These are phyloP conservation scores for Agrocybe praecox DNA, from an alignment of 768 basidiomycete genomes.

Conservation along the genomic window DNA sequence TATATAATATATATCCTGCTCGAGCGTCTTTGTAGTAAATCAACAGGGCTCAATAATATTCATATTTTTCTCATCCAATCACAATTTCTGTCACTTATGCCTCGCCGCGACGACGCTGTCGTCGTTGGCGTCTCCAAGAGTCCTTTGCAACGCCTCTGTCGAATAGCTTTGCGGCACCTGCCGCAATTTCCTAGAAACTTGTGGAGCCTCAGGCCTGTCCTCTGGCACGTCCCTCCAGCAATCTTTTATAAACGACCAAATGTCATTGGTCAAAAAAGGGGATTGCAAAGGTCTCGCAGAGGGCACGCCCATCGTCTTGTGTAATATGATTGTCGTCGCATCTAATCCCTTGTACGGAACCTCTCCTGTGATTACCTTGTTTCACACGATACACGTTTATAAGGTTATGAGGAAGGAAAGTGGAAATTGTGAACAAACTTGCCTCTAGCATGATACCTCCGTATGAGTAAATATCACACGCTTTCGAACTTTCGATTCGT, in stretches of 20 bases:
- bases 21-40: too few relatives aligned
- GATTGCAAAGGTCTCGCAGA: neutral
- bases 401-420: neutral
- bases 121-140: too few relatives aligned
- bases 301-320: neutral
- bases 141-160: neutral
- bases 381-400: too few relatives aligned
- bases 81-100: too few relatives aligned
- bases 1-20: too few relatives aligned
- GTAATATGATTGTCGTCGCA: neutral
- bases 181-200: neutral
- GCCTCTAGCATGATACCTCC: neutral
- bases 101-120: too few relatives aligned
- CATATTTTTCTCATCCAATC: too few relatives aligned
- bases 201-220: neutral
- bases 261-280: neutral
- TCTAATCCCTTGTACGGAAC: neutral
- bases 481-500: neutral
- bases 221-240: neutral
- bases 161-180: neutral
- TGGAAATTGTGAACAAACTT: neutral
- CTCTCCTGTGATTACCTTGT: neutral
- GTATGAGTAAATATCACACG: conserved; percentile 1
- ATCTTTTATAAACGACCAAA: conserved; percentile 2
- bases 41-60: too few relatives aligned